A percentile compares a stretch with the other conserved stretches of the same genome.
Conservation (phyloP, 768 basidiomycete species). For the Lentinula aciculospora region DNA sequence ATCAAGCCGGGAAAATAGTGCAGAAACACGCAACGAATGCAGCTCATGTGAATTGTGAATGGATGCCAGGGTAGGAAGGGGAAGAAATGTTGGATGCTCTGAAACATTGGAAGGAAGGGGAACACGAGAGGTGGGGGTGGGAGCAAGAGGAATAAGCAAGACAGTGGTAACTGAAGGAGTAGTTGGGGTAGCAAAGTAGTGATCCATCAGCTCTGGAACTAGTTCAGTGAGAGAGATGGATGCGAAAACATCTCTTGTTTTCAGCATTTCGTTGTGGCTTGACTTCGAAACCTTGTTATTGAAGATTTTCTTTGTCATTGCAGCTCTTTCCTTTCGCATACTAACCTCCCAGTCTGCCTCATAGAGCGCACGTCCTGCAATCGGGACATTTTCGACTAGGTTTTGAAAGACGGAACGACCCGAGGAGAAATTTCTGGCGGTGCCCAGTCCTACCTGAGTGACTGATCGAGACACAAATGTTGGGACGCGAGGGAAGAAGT, state of each 20-base stretch:
- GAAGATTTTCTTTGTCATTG: conserved; percentile 23
- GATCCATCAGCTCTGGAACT: conserved; percentile 37
- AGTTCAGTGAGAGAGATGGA: conserved; percentile 1
- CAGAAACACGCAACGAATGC: conserved; percentile 60
- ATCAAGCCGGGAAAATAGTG: conserved; percentile 70
- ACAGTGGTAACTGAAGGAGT: conserved; percentile 47
- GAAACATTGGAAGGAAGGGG: conserved; percentile 40
- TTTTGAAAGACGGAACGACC: conserved; percentile 75
- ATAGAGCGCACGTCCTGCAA: conserved; percentile 68
- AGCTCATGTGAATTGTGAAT: conserved; percentile 47
- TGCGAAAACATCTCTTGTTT: conserved; percentile 15
- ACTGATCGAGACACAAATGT: conserved; percentile 39
- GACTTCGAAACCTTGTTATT: conserved; percentile 20
- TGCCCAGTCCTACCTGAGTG: conserved; percentile 69
- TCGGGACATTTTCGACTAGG: conserved; percentile 72
- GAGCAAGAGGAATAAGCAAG: conserved; percentile 73
- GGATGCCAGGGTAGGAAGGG: conserved; percentile 43
- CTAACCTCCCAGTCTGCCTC: conserved; percentile 69
- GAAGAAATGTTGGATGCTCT: conserved; percentile 38
- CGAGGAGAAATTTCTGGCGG: conserved; percentile 70
- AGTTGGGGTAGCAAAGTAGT: conserved; percentile 49
- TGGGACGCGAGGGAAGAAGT: conserved; percentile 55
- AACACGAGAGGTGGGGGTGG: conserved; percentile 61
- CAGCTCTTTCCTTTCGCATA: conserved; percentile 36
- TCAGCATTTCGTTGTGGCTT: conserved; percentile 28